Evolutionary conservation across 1,284 basidiomycete genomes (phyloP), one percentile per base, ranked within the genome.

Genomic region (Leccinum pallidistipes): DNA sequence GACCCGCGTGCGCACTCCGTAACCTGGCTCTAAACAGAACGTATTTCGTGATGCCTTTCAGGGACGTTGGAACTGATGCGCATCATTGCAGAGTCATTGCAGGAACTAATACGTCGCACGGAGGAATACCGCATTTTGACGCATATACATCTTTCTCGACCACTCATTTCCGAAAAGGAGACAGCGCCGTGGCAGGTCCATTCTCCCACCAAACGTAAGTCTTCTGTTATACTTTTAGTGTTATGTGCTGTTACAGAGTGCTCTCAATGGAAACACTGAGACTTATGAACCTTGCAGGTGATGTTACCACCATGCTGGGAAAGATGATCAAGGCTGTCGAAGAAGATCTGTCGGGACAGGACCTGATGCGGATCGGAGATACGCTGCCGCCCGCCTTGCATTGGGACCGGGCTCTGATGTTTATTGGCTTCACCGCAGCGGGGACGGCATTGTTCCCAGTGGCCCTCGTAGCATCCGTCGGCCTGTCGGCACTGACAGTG

Each of bases 201-300:
- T 5, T 70, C 56, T 9, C 68, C 69, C 16, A 73, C 61, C 8
- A 58, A 57, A 58, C 8, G 71, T 69, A 14, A 55, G 34, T 24
- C 5, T 0, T 12, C 8, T 24, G 24, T 24, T 24, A 24, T 24
- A 24, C 5, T 16, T 38, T 45, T 1, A n/a, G n/a, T n/a, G 38
- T 40, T 9, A 40, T 16, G 36, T 38, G 7, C 14, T 9, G 38
- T 9, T 40, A 3, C 38, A 40, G 38, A 4, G 40, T 10, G n/a
- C 40, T 12, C 40, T 43, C 40, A 18, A 4, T 18, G 40, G 40
- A 18, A 8, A 40, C n/a, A 43, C 16, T 12, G 40, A 18, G 40
- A 43, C 40, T 24, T 12, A 12, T 31, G 1, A 1, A 50, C 21
- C 24, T n/a, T 18, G 27, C 32, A 71, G 72, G 32, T 1, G 65